Evolutionary conservation across 2,329 filamentous ascomycete genomes (phyloP).

Genomic region (Pseudophaeomoniella oleicola): DNA sequence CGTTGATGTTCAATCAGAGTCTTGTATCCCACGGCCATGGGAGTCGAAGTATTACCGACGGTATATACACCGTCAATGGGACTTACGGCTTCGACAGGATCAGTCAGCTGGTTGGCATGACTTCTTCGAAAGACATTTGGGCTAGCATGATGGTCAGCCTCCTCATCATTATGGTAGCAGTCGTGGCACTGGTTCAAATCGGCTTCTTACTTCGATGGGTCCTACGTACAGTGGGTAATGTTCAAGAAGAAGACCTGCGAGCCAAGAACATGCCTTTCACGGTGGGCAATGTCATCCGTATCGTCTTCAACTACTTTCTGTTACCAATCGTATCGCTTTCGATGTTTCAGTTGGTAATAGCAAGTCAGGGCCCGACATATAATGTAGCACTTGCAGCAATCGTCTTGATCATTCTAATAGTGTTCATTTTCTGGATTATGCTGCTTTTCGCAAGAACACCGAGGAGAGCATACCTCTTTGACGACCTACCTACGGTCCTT

Average conservation of each 20-base stretch:
- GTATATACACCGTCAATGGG: conserved; percentile 65
- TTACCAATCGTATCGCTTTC: conserved; percentile 76
- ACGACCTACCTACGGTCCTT: conserved; percentile 79
- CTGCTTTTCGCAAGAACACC: conserved; percentile 66
- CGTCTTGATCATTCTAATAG: conserved; percentile 57
- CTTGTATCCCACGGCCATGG: conserved; percentile 58
- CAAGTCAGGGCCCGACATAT: conserved; percentile 50
- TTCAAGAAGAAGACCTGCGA: conserved; percentile 71
- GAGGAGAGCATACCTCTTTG: conserved; percentile 77
- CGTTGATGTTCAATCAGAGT: conserved; percentile 84
- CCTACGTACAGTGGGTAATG: conserved; percentile 54
- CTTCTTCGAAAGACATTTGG: conserved; percentile 67
- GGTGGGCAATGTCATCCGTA: conserved; percentile 61
- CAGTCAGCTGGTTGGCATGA: conserved; percentile 72
- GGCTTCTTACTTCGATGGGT: conserved; percentile 67
- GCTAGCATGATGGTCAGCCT: conserved; percentile 88
- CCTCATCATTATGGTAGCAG: conserved; percentile 55
- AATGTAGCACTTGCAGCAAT: conserved; percentile 62
- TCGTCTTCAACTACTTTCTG: conserved; percentile 86
- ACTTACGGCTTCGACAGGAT: conserved; percentile 67
- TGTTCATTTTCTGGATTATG: conserved; percentile 65
- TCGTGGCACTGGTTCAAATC: conserved; percentile 57
- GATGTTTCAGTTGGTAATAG: conserved; percentile 78
- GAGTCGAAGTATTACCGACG: conserved; percentile 58
- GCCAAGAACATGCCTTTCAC: conserved; percentile 87